Conservation (phyloP, 805 yeast species). For the Sugiyamaella marilandica region DNA sequence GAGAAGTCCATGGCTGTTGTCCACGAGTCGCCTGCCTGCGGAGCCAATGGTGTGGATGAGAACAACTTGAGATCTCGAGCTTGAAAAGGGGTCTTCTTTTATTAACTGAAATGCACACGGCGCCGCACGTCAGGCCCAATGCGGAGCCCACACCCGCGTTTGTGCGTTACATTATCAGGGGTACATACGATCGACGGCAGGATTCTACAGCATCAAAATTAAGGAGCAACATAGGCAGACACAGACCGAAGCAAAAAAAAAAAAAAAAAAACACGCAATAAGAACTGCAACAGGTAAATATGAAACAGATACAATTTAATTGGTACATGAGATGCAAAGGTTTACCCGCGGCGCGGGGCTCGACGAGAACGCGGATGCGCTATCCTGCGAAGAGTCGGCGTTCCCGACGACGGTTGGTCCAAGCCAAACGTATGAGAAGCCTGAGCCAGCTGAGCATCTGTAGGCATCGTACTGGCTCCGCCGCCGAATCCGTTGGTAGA, state of each 20-base stretch:
- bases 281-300: too few relatives aligned
- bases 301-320: background rate
- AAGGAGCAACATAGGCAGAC: too few relatives aligned
- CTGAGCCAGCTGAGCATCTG: background rate
- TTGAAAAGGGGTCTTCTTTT: background rate
- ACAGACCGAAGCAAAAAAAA: too few relatives aligned
- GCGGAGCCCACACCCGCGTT: too few relatives aligned
- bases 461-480: background rate
- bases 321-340: background rate
- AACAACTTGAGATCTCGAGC: background rate
- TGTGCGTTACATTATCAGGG: too few relatives aligned
- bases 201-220: too few relatives aligned
- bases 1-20: slow-evolving; percentile 41
- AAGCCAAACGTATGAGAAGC: slow-evolving; percentile 5
- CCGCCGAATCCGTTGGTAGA: slow-evolving; percentile 1
- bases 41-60: background rate
- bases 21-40: background rate
- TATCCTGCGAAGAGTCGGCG: background rate
- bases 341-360: background rate
- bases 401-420: slow-evolving; percentile 6
- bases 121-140: background rate
- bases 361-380: background rate
- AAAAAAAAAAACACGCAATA: too few relatives aligned
- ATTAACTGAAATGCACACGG: background rate
- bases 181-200: too few relatives aligned